Conservation (phyloP, 352 stramenopile genomes). For the Thalassiosira exigua region DNA sequence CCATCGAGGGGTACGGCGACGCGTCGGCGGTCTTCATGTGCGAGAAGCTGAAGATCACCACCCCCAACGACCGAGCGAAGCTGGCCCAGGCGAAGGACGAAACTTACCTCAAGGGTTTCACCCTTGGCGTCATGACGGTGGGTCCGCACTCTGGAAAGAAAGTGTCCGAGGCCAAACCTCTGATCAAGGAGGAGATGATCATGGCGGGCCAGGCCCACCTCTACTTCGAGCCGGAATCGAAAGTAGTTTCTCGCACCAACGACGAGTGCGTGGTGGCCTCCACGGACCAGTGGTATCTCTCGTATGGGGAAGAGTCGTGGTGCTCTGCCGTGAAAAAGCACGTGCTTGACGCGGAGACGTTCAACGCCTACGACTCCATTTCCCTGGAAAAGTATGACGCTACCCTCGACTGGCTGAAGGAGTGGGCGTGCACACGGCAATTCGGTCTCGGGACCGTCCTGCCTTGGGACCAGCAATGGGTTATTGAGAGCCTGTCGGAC, state of each 20-base stretch:
- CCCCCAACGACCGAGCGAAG: conserved; percentile 99
- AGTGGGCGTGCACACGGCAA: conserved; percentile 98
- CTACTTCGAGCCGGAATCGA: conserved; percentile 99
- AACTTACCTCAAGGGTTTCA: conserved; percentile 99
- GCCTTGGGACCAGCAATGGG: conserved; percentile 98
- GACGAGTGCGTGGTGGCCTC: conserved; percentile 99
- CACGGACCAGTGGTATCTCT: conserved; percentile 99
- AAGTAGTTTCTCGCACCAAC: conserved; percentile 95
- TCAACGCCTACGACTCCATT: conserved; percentile 94
- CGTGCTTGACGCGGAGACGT: conserved; percentile 89
- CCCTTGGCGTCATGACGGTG: conserved; percentile 97
- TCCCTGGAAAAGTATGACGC: conserved; percentile 95
- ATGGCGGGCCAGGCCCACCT: conserved; percentile 92
- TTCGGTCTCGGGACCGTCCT: conserved; percentile 97
- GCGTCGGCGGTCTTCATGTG: conserved; percentile 94
- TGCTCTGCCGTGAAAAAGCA: conserved; percentile 94
- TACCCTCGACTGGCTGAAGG: conserved; percentile 98
- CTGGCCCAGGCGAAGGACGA: conserved; percentile 96
- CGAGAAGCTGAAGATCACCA: conserved; percentile 96
- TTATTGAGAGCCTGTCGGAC: conserved; percentile 99
- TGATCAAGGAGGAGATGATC: conserved; percentile 97
- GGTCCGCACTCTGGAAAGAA: conserved; percentile 92
- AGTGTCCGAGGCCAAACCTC: conserved; percentile 97
- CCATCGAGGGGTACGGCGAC: conserved; percentile 98
- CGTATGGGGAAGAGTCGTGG: conserved; percentile 99